Percentiles rank a stretch among this genome's conserved stretches.
These are phyloP conservation scores for Chalciporus sp. DNA, from an alignment of 1,284 basidiomycete genomes.

Conservation along the genomic window DNA sequence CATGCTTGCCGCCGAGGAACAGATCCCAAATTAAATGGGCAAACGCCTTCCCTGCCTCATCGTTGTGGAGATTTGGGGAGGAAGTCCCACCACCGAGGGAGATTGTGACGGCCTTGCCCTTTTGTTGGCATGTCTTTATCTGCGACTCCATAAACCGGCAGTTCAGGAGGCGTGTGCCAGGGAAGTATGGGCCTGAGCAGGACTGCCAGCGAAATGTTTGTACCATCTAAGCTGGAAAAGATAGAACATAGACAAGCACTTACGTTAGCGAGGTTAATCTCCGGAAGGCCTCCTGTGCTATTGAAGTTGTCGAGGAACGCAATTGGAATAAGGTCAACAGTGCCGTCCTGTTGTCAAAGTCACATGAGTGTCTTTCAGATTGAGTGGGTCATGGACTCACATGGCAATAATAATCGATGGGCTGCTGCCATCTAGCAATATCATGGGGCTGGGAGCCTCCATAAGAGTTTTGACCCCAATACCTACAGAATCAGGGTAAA, in stretches of 20 bases:
- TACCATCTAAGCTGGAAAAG: too few species aligned
- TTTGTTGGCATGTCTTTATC: conserved; percentile 59
- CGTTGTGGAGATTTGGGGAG: conserved; percentile 48
- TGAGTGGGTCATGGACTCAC: conserved; percentile 9
- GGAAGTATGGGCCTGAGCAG: conserved; percentile 45
- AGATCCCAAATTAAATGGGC: conserved; percentile 44
- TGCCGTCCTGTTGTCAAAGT: conserved; percentile 10
- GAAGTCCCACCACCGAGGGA: conserved; percentile 62
- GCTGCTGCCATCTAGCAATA: conserved; percentile 30
- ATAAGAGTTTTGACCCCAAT: conserved; percentile 38
- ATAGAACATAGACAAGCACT: too few species aligned
- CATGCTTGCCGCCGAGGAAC: too few species aligned
- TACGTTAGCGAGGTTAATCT: conserved; percentile 66
- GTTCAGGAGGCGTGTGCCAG: conserved; percentile 55
- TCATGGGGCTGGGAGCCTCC: conserved; percentile 28
- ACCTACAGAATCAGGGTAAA: conserved; percentile 14
- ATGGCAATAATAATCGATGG: conserved; percentile 30
- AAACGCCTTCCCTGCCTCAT: conserved; percentile 50
- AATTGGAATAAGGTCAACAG: conserved; percentile 47
- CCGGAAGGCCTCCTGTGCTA: conserved; percentile 55
- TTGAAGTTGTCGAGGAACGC: conserved; percentile 65
- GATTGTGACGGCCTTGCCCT: conserved; percentile 63
- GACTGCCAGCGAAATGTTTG: not conserved
- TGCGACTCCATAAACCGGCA: conserved; percentile 55
- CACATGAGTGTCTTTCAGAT: not conserved